Percentiles rank a stretch among this genome's conserved stretches.
phyloP scores from a whole-genome alignment of 2,329 filamentous ascomycete genomes.

The Hymenotorrendiella dingleyae region DNA sequence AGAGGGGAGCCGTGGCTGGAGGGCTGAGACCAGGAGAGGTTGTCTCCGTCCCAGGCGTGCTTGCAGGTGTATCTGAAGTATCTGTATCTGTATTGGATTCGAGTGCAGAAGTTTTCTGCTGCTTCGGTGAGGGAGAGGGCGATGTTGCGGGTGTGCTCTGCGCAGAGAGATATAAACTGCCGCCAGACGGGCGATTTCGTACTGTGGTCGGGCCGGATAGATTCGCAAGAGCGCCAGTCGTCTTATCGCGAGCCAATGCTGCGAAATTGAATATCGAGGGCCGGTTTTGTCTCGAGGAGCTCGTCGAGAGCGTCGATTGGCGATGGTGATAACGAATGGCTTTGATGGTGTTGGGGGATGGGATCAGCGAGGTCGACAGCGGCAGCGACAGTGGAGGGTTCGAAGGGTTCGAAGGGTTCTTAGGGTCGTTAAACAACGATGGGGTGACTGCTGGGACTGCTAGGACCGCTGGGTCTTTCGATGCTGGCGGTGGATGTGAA shows the following conservation, averaged over 20 bases:
- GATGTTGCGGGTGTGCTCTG: slow-evolving; percentile 16
- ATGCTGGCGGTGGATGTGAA: too few relatives aligned
- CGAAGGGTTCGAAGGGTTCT: too few relatives aligned
- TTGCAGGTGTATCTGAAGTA: too few relatives aligned
- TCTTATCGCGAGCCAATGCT: slow-evolving; percentile 29
- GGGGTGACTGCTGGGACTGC: too few relatives aligned
- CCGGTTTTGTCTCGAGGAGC: slow-evolving; percentile 21
- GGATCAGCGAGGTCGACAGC: background rate
- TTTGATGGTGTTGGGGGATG: slow-evolving; percentile 3
- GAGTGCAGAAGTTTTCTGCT: too few relatives aligned
- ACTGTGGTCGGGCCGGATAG: slow-evolving; percentile 23
- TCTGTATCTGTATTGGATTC: slow-evolving; percentile 9
- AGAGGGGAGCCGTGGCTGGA: slow-evolving; percentile 4
- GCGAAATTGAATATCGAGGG: slow-evolving; percentile 26
- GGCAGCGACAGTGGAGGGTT: too few relatives aligned
- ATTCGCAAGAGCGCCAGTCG: slow-evolving; percentile 27
- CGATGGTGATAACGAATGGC: slow-evolving; percentile 17
- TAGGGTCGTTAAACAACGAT: too few relatives aligned
- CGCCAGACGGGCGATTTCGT: slow-evolving; percentile 19
- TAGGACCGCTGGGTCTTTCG: too few relatives aligned
- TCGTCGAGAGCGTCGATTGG: slow-evolving; percentile 23
- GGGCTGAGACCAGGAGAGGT: slow-evolving; percentile 2
- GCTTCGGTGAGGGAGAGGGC: background rate
- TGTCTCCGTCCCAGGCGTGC: too few relatives aligned
- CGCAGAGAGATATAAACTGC: slow-evolving; percentile 21